Base-by-base conservation (phyloP, 2,329 filamentous ascomycete species). In the Stylonectria norvegica region DNA sequence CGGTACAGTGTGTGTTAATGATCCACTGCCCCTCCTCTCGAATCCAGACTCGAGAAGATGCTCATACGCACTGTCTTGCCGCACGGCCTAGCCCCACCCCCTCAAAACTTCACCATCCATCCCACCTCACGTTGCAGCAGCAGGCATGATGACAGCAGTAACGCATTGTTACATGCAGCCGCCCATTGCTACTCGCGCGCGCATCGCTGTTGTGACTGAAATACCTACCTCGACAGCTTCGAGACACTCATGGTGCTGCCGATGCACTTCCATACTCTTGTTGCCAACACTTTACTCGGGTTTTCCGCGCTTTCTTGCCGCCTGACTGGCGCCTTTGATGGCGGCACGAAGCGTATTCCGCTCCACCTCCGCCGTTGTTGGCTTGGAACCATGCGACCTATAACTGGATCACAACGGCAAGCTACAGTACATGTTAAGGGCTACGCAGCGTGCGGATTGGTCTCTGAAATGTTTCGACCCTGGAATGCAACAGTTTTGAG, bases 111-210 rank as follows among this genome's bases (percentile, higher is more conserved):
- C 30, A 29, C 16, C 27, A 15, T 20, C 34, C 28, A 23, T 34
- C 50, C 52, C 53, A 56, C 49, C 47, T 56, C 53, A 56, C 48
- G 49, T 43, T 52, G 53, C 53, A 55, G 27, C 27, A 10, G 27
- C 41, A 38, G 38, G 16, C 34, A 46, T 43, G 43, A 46, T 46
- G 43, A 46, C 43, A 43, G 32, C 40, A 33, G 43, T 42, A 47
- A 41, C 47, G 40, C 31, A 57, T 53, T 43, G 54, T 55, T 55
- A 47, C 52, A 57, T 47, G 36, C 38, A 41, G 28, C 29, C 38
- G 40, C 20, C 30, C 18, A 35, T 31, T 22, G 30, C 16, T 27
- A 15, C 6, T 18, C 17, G 10, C 29, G 30, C 40, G 32, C 40
- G 11, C 22, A 37, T 34, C 27, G 27, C 27, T 12, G n/a, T n/a